These are phyloP conservation scores for Lactarius hatsudake DNA, from an alignment of 768 basidiomycete genomes.

Conservation along the genomic window DNA sequence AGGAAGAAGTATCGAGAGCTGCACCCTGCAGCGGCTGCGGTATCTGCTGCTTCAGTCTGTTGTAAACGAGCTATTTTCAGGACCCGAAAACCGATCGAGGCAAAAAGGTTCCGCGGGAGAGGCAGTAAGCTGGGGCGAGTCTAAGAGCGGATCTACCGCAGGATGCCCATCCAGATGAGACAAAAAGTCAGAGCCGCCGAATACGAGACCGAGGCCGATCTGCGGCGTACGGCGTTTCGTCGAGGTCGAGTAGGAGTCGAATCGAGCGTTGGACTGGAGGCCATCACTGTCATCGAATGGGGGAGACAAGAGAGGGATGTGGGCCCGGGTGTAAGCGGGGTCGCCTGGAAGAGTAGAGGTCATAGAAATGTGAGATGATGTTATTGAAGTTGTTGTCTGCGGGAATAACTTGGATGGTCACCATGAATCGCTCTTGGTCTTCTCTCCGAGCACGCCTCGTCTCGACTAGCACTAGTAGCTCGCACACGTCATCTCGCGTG, in stretches of 20 bases:
- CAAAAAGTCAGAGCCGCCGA: constrained; percentile 13
- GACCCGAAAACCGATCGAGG: background rate
- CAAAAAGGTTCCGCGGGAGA: background rate
- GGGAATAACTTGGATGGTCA: background rate
- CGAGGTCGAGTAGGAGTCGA: constrained; percentile 1
- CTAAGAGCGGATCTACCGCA: background rate
- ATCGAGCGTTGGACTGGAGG: constrained; percentile 23
- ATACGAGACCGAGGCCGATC: constrained; percentile 25
- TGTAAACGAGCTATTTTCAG: background rate
- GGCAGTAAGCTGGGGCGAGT: background rate
- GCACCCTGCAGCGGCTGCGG: background rate
- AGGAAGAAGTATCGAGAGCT: constrained; percentile 13
- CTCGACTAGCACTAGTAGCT: constrained; percentile 8
- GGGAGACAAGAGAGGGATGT: background rate
- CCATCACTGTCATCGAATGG: constrained; percentile 7
- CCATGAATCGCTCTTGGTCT: constrained; percentile 16
- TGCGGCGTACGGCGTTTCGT: constrained; percentile 1
- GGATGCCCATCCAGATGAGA: background rate
- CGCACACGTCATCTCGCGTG: constrained; percentile 3
- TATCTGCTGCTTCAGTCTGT: background rate
- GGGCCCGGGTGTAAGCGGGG: background rate
- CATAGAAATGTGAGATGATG: constrained; percentile 12
- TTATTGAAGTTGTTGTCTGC: background rate
- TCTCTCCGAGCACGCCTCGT: constrained; percentile 7
- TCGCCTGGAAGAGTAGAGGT: constrained; percentile 13